Conservation (phyloP, 225 moss, liverwort and hornwort genomes). For the Sphagnum tenellum region DNA sequence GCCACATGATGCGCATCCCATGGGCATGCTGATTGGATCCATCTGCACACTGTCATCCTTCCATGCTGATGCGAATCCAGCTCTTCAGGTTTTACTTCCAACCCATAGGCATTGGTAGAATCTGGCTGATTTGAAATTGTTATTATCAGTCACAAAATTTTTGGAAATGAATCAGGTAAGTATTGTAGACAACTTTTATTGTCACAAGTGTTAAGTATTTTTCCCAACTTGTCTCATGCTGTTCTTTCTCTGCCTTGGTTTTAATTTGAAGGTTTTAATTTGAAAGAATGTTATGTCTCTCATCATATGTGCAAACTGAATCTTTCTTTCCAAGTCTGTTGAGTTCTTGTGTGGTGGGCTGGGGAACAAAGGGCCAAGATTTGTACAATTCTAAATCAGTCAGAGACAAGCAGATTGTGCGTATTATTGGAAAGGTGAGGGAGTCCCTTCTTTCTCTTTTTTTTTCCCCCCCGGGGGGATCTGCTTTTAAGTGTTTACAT, state of each 20-base stretch:
- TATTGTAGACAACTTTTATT: no score
- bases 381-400: slow-evolving; percentile 69
- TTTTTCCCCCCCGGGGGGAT: no score
- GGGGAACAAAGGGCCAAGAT: slow-evolving; percentile 60
- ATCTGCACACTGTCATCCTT: slow-evolving; percentile 79
- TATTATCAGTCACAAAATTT: no score
- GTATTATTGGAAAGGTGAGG: slow-evolving; percentile 78
- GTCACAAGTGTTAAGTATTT: no score
- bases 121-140: no score
- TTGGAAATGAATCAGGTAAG: no score
- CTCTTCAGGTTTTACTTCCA: slow-evolving; percentile 42
- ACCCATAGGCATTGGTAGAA: no score
- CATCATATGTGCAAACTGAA: neutral
- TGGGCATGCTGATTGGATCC: slow-evolving; percentile 90
- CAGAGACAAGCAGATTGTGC: slow-evolving; percentile 92
- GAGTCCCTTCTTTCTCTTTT: neutral
- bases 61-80: slow-evolving; percentile 92
- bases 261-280: neutral
- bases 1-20: slow-evolving; percentile 91
- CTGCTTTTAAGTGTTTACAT: neutral
- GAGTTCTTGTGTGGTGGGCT: neutral
- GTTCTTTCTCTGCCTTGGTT: neutral
- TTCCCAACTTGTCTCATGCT: no score
- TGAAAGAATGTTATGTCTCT: no score
- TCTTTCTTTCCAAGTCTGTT: neutral